Base-by-base conservation (phyloP, 2,329 filamentous ascomycete species). In the Helicocarpus griseus region DNA sequence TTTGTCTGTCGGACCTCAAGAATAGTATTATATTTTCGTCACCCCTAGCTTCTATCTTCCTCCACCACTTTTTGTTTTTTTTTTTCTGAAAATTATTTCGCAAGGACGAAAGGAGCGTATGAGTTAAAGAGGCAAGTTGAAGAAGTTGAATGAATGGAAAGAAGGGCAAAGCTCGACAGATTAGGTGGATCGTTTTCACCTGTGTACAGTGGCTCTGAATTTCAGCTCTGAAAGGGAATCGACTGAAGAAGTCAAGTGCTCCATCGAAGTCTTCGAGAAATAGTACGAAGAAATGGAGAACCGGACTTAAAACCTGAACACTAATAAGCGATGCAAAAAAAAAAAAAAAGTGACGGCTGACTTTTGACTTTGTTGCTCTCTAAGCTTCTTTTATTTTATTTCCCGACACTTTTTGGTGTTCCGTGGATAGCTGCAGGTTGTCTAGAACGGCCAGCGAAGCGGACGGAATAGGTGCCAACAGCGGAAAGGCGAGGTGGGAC, bases 181-280 rank as follows among this genome's bases (percentile, higher is more conserved):
- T 35, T 48, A 33, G 38, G 43, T 41, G 22, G 22, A 43, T 50
- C 50, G 17, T 9, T 14, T 39, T 62, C 59, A 61, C 57, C 56
- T 59, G 54, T 58, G 57, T 44, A 58, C 58, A 48, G 53, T 58
- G 39, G 53, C 54, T 57, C 53, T 56, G 55, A 60, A 58, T 58
- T 57, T 58, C 50, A 57, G 46, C 53, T 57, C 56, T 50, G 56
- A 58, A 54, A 57, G 48, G 49, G 56, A 58, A 57, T 62, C 56
- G 56, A 60, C 56, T 40, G 54, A 56, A 45, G 56, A 53, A 50
- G 52, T 52, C 56, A 55, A 54, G 45, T 56, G 58, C 57, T 62
- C 60, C 60, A 62, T 62, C 60, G 60, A 60, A 55, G 51, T 46
- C 36, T 51, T 33, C 28, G 33, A 19, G n/a, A 28, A 46, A 50